Evolutionary conservation across 208 protist species (phyloP).

Genomic region (Trypanosoma boissoni): DNA sequence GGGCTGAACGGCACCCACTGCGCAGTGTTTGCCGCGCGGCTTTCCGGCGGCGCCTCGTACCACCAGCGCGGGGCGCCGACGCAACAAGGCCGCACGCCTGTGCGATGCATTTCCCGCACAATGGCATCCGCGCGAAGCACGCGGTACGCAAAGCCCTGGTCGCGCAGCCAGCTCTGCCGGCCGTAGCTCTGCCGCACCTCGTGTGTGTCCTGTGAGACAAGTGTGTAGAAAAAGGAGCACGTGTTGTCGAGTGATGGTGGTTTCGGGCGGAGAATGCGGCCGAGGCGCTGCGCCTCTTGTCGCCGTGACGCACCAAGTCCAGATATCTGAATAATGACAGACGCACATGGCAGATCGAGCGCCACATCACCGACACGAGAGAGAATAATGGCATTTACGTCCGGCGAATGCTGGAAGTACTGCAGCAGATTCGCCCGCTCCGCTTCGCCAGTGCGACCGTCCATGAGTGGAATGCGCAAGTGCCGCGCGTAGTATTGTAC

Average conservation of each 20-base stretch:
- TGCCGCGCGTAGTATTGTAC: constrained; percentile 82
- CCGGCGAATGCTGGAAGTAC: constrained; percentile 77
- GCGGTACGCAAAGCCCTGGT: constrained; percentile 93
- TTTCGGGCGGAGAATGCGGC: constrained; percentile 95
- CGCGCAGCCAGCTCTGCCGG: constrained; percentile 98
- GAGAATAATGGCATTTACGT: constrained; percentile 96
- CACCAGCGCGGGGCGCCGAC: constrained; percentile 82
- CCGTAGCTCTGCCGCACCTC: constrained; percentile 96
- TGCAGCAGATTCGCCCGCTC: constrained; percentile 83
- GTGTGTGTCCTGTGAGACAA: constrained; percentile 96
- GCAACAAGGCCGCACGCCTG: constrained; percentile 63
- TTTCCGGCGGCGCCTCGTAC: constrained; percentile 39
- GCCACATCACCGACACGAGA: constrained; percentile 97
- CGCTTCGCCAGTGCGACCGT: constrained; percentile 69
- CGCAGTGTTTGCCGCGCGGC: background rate
- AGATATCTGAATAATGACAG: constrained; percentile 99
- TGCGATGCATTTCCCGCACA: constrained; percentile 25
- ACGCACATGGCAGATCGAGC: constrained; percentile 98
- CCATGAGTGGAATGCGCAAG: constrained; percentile 87
- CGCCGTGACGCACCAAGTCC: constrained; percentile 94
- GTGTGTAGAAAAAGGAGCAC: constrained; percentile 98
- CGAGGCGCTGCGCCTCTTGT: constrained; percentile 97
- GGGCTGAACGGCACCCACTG: constrained; percentile 62
- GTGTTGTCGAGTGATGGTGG: constrained; percentile 92
- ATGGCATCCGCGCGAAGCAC: constrained; percentile 63